phyloP scores from a whole-genome alignment of 2,329 filamentous ascomycete species.

The Anisogramma anomala region DNA sequence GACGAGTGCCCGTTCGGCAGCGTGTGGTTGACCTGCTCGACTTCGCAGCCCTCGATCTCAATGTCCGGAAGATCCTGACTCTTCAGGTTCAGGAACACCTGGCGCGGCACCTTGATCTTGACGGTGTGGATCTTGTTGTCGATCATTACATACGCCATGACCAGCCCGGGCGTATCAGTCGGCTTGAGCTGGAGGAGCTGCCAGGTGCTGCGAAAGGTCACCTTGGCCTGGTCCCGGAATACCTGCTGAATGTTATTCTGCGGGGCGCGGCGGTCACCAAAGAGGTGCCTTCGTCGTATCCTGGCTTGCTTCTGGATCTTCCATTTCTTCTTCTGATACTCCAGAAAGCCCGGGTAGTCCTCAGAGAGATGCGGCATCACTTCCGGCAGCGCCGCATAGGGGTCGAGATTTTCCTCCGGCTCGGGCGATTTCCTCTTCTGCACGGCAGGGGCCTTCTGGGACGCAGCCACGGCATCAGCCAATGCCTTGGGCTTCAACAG shows the following conservation, averaged over 20 bases:
- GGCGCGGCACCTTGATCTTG: slow-evolving; percentile 78
- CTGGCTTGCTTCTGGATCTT: slow-evolving; percentile 91
- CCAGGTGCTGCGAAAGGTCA: slow-evolving; percentile 87
- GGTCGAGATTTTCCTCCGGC: slow-evolving; percentile 56
- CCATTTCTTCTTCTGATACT: slow-evolving; percentile 98
- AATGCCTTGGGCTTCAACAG: slow-evolving; percentile 54
- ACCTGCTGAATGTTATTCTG: slow-evolving; percentile 52
- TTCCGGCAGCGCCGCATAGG: slow-evolving; percentile 69
- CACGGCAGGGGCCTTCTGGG: slow-evolving; percentile 40
- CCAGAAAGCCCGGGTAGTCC: slow-evolving; percentile 77
- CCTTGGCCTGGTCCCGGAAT: slow-evolving; percentile 86
- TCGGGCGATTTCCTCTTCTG: slow-evolving; percentile 68
- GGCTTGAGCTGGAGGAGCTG: slow-evolving; percentile 80
- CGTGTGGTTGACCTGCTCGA: slow-evolving; percentile 87
- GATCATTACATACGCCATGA: slow-evolving; percentile 82
- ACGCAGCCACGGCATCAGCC: slow-evolving; percentile 39
- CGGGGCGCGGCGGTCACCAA: slow-evolving; percentile 69
- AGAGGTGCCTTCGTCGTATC: slow-evolving; percentile 74
- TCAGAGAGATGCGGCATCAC: slow-evolving; percentile 75
- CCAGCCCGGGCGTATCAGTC: slow-evolving; percentile 74
- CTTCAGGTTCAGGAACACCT: slow-evolving; percentile 87
- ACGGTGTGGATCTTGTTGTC: slow-evolving; percentile 82
- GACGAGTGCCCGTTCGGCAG: slow-evolving; percentile 92
- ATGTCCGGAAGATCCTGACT: slow-evolving; percentile 78
- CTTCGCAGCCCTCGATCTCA: slow-evolving; percentile 71